A percentile compares a stretch with the other conserved stretches of the same genome.
Evolutionary conservation across 768 basidiomycete species (phyloP).

Genomic region (Leccinum boreale): DNA sequence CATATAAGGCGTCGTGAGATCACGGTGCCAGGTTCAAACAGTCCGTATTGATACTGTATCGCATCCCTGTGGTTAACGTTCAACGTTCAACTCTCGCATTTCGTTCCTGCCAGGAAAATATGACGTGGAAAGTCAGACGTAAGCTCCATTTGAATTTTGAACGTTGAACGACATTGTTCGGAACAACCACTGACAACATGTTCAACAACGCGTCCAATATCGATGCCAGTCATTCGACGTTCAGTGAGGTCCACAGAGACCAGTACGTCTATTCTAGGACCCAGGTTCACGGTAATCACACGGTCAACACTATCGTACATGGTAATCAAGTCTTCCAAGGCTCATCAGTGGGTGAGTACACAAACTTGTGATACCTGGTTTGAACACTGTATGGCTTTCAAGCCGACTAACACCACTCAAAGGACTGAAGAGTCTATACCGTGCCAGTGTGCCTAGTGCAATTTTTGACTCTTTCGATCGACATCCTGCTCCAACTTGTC

Average conservation of each 20-base stretch:
- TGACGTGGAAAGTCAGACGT: too few species aligned
- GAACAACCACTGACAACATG: slow-evolving; percentile 2
- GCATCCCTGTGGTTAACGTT: too few species aligned
- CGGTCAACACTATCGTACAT: slow-evolving; percentile 15
- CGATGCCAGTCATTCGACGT: slow-evolving; percentile 20
- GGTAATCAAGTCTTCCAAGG: slow-evolving; percentile 19
- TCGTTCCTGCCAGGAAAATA: too few species aligned
- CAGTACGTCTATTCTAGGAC: slow-evolving; percentile 10
- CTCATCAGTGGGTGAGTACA: slow-evolving; percentile 6
- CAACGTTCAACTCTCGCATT: too few species aligned
- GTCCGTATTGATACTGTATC: too few species aligned
- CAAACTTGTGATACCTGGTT: background rate
- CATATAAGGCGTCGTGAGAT: too few species aligned
- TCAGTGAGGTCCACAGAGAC: slow-evolving; percentile 19
- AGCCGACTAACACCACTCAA: background rate
- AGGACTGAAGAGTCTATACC: slow-evolving; percentile 16
- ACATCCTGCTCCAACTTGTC: slow-evolving; percentile 17
- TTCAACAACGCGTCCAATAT: slow-evolving; percentile 19
- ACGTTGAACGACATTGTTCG: too few species aligned
- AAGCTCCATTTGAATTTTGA: too few species aligned
- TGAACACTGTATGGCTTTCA: background rate
- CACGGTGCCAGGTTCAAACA: too few species aligned
- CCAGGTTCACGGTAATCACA: slow-evolving; percentile 11
- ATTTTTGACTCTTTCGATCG: slow-evolving; percentile 17
- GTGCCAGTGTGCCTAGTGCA: slow-evolving; percentile 12